Evolutionary conservation across 179 eudicot genomes (phyloP).

Genomic region (Beta lomatogona): DNA sequence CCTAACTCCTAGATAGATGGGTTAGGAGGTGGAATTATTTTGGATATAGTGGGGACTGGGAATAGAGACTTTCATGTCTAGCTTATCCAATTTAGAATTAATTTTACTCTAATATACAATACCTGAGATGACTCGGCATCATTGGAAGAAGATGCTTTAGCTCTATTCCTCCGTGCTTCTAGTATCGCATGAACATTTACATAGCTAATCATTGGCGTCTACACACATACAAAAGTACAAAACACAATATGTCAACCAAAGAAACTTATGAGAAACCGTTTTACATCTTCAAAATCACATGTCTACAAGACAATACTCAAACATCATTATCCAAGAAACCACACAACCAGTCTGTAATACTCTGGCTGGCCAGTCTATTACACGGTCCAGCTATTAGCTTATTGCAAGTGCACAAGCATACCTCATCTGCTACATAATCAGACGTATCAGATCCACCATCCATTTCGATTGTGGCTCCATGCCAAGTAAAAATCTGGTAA

Average conservation of each 20-base stretch:
- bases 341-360: neutral
- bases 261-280: neutral
- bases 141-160: slow-evolving; percentile 68
- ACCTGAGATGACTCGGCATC: slow-evolving; percentile 82
- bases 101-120: neutral
- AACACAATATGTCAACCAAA: neutral
- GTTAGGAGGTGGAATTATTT: neutral
- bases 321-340: neutral
- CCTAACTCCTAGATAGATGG: no score
- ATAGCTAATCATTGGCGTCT: slow-evolving; percentile 98
- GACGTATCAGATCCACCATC: slow-evolving; percentile 78
- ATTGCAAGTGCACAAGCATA: slow-evolving; percentile 28
- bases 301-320: neutral
- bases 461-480: slow-evolving; percentile 95
- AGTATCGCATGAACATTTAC: slow-evolving; percentile 94
- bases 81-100: neutral
- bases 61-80: neutral
- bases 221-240: slow-evolving; percentile 20
- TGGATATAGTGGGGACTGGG: neutral
- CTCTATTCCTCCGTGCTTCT: slow-evolving; percentile 86
- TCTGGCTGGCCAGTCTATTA: no score
- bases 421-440: slow-evolving; percentile 96
- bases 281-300: neutral
- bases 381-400: neutral
- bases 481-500: slow-evolving; percentile 87